A percentile compares a stretch with the other conserved stretches of the same genome.
phyloP scores from a whole-genome alignment of 352 stramenopile genomes.

The Globisporangium ultimum region DNA sequence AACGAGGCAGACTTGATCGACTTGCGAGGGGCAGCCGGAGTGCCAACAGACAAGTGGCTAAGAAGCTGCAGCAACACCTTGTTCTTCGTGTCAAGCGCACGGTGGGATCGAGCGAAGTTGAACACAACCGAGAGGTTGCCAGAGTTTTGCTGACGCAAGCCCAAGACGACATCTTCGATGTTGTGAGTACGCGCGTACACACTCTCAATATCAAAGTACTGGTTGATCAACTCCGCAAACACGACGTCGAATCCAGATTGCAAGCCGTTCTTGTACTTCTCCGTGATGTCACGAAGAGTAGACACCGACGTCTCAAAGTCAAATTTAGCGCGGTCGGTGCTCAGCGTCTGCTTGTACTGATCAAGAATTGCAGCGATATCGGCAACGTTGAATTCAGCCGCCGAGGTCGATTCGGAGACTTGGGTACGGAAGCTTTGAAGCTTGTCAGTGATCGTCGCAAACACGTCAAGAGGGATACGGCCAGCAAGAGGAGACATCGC shows the following conservation, averaged over 20 bases:
- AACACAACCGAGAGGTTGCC: conserved; percentile 83
- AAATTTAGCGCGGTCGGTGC: conserved; percentile 43
- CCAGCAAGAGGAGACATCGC: conserved; percentile 95
- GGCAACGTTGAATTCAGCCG: conserved; percentile 46
- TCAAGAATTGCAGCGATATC: conserved; percentile 63
- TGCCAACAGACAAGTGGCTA: conserved; percentile 38
- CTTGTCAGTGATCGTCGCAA: conserved; percentile 86
- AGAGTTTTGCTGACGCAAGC: conserved; percentile 90
- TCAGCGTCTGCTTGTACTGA: conserved; percentile 53
- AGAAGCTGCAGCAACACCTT: conserved; percentile 79
- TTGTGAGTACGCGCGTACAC: conserved; percentile 77
- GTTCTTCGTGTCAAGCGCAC: conserved; percentile 86
- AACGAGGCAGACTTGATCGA: conserved; percentile 64
- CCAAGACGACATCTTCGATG: conserved; percentile 78
- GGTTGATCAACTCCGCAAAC: conserved; percentile 71
- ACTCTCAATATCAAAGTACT: conserved; percentile 78
- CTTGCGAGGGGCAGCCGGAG: conserved; percentile 34
- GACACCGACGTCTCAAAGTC: conserved; percentile 75
- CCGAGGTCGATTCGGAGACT: conserved; percentile 23
- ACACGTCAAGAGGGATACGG: conserved; percentile 93
- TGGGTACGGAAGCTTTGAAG: conserved; percentile 68
- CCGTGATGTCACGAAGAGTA: conserved; percentile 63
- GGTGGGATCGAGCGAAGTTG: conserved; percentile 90
- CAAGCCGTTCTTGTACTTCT: conserved; percentile 79
- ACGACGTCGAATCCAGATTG: conserved; percentile 60